phyloP scores from a whole-genome alignment of 345 rosid genomes.

The Hibiscus trionum region DNA sequence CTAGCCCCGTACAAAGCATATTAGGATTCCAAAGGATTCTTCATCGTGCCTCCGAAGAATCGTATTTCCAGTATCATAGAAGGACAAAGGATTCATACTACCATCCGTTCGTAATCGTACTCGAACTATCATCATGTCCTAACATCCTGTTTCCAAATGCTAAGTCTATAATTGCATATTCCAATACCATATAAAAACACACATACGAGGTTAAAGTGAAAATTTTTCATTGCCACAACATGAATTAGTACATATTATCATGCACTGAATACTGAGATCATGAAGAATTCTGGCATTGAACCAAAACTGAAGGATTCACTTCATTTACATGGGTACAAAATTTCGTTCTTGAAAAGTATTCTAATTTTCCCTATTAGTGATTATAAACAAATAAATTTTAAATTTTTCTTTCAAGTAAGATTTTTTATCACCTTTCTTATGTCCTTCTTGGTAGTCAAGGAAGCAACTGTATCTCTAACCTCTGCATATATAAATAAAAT shows the following conservation, averaged over 20 bases:
- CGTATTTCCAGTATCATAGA: not conserved
- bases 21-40: not conserved
- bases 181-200: not conserved
- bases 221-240: not conserved
- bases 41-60: not conserved
- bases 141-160: not conserved
- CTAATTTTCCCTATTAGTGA: too few relatives aligned
- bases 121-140: not conserved
- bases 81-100: not conserved
- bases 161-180: not conserved
- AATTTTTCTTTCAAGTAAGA: conserved; percentile 2
- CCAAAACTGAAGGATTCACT: too few relatives aligned
- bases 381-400: not conserved
- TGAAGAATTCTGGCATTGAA: not conserved
- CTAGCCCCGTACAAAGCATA: not conserved
- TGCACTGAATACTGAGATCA: too few relatives aligned
- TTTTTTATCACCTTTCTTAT: conserved; percentile 38
- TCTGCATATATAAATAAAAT: conserved; percentile 26
- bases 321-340: too few relatives aligned
- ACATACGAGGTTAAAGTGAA: not conserved
- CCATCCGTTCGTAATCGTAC: not conserved
- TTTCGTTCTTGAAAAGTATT: too few relatives aligned
- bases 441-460: conserved; percentile 45
- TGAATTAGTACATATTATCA: not conserved
- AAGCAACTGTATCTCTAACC: conserved; percentile 50